Conservation (phyloP, 768 basidiomycete genomes). For the Suillus brevipes region DNA sequence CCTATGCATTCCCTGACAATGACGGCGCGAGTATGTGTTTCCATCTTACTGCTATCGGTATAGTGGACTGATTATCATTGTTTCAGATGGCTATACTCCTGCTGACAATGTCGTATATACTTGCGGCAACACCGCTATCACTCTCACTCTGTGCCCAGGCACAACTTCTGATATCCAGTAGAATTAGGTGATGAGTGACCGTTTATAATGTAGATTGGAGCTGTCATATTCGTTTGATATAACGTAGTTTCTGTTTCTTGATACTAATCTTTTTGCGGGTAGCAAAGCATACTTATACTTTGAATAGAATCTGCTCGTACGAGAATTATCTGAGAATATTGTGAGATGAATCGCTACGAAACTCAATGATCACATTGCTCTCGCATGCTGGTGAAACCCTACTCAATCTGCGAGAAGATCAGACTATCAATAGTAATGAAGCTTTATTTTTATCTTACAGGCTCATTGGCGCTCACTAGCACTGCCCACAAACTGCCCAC, state of each 20-base stretch:
- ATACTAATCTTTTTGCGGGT: neutral
- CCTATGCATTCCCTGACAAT: conserved; percentile 36
- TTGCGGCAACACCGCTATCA: conserved; percentile 27
- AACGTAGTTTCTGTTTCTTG: neutral
- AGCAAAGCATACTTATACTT: neutral
- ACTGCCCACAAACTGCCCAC: neutral
- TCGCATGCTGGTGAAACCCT: neutral
- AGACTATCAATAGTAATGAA: neutral
- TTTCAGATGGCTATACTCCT: conserved; percentile 26
- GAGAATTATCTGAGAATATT: neutral
- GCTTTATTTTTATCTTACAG: neutral
- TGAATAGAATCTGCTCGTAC: neutral
- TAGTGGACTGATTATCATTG: neutral
- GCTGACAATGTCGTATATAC: conserved; percentile 33
- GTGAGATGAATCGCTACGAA: neutral
- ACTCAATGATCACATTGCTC: neutral
- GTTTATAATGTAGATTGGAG: neutral
- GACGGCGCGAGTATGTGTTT: conserved; percentile 27
- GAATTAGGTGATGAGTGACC: neutral
- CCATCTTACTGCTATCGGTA: neutral
- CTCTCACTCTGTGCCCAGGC: conserved; percentile 31
- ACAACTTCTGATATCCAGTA: conserved; percentile 14
- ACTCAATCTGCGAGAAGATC: neutral
- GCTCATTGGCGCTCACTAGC: neutral
- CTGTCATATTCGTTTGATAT: neutral